These are phyloP conservation scores for Venturia carpophila DNA, from an alignment of 2,329 filamentous ascomycete species.

Conservation along the genomic window DNA sequence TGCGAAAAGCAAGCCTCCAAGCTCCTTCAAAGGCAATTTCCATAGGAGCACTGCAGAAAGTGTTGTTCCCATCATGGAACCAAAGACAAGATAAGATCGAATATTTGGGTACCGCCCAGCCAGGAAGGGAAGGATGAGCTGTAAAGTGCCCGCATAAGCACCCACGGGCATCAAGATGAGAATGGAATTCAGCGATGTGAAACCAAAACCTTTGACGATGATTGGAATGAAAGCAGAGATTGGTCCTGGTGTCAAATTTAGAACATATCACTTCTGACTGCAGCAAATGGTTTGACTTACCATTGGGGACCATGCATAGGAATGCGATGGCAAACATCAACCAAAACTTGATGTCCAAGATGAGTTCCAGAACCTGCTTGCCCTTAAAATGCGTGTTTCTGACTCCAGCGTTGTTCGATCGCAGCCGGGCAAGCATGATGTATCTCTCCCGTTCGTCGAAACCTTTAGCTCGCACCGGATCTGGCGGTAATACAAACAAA, in stretches of 20 bases:
- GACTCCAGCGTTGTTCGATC: conserved; percentile 26
- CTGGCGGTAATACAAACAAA: conserved; percentile 25
- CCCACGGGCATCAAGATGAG: conserved; percentile 38
- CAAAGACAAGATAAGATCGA: conserved; percentile 34
- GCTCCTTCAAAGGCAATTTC: conserved; percentile 34
- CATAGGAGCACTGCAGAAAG: conserved; percentile 38
- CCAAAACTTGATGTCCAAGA: conserved; percentile 34
- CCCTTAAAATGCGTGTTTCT: conserved; percentile 40
- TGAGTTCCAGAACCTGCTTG: conserved; percentile 34
- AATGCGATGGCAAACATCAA: conserved; percentile 33
- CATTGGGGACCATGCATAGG: conserved; percentile 39
- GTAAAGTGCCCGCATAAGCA: conserved; percentile 31
- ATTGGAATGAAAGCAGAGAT: conserved; percentile 40
- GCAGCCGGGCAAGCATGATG: conserved; percentile 25
- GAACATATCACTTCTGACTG: not conserved
- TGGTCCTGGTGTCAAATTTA: conserved; percentile 23
- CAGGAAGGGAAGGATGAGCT: conserved; percentile 35
- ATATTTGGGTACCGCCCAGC: conserved; percentile 33
- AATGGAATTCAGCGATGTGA: conserved; percentile 37
- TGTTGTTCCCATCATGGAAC: conserved; percentile 36
- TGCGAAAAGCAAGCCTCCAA: conserved; percentile 42
- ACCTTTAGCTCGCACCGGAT: conserved; percentile 36
- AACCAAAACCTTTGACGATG: conserved; percentile 40
- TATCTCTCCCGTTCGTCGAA: conserved; percentile 31
- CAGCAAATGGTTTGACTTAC: not conserved